Evolutionary conservation across 495 filamentous ascomycete genomes (phyloP).

Genomic region (Aspergillus olivimuriae): DNA sequence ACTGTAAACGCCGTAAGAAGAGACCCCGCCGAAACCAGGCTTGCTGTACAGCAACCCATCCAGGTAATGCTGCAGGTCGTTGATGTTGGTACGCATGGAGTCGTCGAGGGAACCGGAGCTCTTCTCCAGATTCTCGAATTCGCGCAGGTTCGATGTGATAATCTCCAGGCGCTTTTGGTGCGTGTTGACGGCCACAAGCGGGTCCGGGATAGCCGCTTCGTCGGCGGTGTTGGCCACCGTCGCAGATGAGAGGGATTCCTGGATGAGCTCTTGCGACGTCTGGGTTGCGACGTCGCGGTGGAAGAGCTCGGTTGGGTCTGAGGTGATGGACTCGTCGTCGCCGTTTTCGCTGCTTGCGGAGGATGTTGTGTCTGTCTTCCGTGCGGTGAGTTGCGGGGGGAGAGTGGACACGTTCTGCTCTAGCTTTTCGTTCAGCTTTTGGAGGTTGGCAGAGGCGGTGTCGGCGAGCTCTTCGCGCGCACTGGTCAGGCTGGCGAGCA

Average conservation of each 20-base stretch:
- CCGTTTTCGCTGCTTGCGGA: constrained; percentile 40
- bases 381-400: constrained; percentile 37
- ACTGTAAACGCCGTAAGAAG: constrained; percentile 28
- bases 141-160: constrained; percentile 46
- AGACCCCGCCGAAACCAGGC: constrained; percentile 24
- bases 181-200: constrained; percentile 22
- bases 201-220: constrained; percentile 14
- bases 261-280: constrained; percentile 33
- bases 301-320: constrained; percentile 80
- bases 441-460: constrained; percentile 58
- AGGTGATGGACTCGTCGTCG: constrained; percentile 40
- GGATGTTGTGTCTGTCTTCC: constrained; percentile 15
- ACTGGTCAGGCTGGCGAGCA: constrained; percentile 65
- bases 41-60: constrained; percentile 45
- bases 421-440: constrained; percentile 68
- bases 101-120: constrained; percentile 39
- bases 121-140: constrained; percentile 44
- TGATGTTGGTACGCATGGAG: constrained; percentile 33
- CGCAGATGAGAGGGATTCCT: constrained; percentile 16
- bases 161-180: constrained; percentile 40
- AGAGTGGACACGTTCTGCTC: constrained; percentile 59
- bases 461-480: constrained; percentile 77
- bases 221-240: constrained; percentile 6
- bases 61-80: constrained; percentile 47
- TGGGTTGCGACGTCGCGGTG: constrained; percentile 86